These are phyloP conservation scores for Solidago caesia DNA, from an alignment of 129 eudicot species.

Conservation along the genomic window DNA sequence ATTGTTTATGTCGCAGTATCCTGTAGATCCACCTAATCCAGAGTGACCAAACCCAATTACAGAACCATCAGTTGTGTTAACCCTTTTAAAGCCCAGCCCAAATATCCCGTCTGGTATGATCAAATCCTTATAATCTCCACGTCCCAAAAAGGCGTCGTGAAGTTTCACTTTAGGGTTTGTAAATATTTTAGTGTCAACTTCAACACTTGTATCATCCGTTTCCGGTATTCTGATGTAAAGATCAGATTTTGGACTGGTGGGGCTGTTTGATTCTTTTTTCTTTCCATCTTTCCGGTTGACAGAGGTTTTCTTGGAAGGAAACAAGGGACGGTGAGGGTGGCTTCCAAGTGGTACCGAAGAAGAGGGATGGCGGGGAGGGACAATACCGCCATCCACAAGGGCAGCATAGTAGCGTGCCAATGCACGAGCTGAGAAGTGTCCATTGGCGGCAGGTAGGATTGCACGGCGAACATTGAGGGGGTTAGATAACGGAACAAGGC, in stretches of 20 bases:
- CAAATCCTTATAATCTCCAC: slow-evolving; percentile 63
- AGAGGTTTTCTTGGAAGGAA: slow-evolving; percentile 35
- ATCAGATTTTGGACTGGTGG: slow-evolving; percentile 18
- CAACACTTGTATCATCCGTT: slow-evolving; percentile 18
- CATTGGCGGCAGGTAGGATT: slow-evolving; percentile 89
- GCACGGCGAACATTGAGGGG: slow-evolving; percentile 76
- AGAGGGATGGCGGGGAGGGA: slow-evolving; percentile 70
- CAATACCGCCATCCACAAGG: slow-evolving; percentile 61
- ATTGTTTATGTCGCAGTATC: slow-evolving; percentile 64
- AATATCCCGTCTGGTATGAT: slow-evolving; percentile 57
- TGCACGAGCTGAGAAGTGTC: slow-evolving; percentile 96
- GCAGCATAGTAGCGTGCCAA: slow-evolving; percentile 93
- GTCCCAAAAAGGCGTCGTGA: slow-evolving; percentile 87
- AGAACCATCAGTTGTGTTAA: slow-evolving; percentile 52
- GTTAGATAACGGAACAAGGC: slow-evolving; percentile 68
- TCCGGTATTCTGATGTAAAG: slow-evolving; percentile 46
- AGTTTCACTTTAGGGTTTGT: slow-evolving; percentile 42
- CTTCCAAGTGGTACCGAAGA: slow-evolving; percentile 63
- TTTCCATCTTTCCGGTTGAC: slow-evolving; percentile 24
- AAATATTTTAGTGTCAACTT: slow-evolving; percentile 40
- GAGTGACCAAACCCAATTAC: slow-evolving; percentile 87
- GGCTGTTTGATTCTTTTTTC: slow-evolving; percentile 30
- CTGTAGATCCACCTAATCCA: slow-evolving; percentile 96
- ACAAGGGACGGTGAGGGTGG: slow-evolving; percentile 81
- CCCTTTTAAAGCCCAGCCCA: slow-evolving; percentile 80